Conservation (phyloP, 441 rosid species). For the Theobroma grandiflorum region DNA sequence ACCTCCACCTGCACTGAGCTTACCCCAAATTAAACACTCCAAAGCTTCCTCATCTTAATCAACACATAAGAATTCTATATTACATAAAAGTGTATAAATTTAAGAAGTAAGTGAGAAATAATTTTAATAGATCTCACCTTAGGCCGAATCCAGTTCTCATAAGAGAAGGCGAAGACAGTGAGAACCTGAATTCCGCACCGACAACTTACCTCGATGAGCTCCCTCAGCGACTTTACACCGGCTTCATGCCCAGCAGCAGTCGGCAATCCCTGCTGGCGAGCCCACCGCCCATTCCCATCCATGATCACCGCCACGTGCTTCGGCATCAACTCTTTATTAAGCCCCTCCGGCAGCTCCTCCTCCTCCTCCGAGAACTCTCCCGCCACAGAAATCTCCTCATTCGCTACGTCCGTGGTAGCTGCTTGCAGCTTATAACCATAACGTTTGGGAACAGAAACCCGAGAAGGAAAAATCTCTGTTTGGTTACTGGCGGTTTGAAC, state of each 20-base stretch:
- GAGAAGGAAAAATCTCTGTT: conserved; percentile 14
- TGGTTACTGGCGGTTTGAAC: conserved; percentile 14
- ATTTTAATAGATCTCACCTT: conserved; percentile 32
- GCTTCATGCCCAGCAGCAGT: conserved; percentile 64
- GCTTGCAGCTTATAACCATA: conserved; percentile 30
- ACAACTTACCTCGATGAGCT: conserved; percentile 51
- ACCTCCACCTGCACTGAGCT: conserved; percentile 54
- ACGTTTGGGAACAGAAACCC: conserved; percentile 1
- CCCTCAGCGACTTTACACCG: conserved; percentile 58
- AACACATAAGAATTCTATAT: too few species aligned
- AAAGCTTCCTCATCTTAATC: neutral
- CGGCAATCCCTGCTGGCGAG: conserved; percentile 53
- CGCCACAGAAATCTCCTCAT: neutral
- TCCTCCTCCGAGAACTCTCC: neutral
- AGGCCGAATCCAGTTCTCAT: conserved; percentile 74
- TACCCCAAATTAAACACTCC: neutral
- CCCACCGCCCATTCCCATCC: conserved; percentile 89
- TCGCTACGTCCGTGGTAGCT: conserved; percentile 30
- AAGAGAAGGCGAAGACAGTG: conserved; percentile 70
- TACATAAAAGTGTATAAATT: too few species aligned
- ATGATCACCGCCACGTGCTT: conserved; percentile 84
- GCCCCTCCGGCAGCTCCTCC: conserved; percentile 61
- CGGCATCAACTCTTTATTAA: conserved; percentile 60
- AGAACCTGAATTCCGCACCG: conserved; percentile 66
- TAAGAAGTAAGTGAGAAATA: too few species aligned